Base-by-base conservation (phyloP, 2,329 filamentous ascomycete genomes). In the Hypoxylon sp. region DNA sequence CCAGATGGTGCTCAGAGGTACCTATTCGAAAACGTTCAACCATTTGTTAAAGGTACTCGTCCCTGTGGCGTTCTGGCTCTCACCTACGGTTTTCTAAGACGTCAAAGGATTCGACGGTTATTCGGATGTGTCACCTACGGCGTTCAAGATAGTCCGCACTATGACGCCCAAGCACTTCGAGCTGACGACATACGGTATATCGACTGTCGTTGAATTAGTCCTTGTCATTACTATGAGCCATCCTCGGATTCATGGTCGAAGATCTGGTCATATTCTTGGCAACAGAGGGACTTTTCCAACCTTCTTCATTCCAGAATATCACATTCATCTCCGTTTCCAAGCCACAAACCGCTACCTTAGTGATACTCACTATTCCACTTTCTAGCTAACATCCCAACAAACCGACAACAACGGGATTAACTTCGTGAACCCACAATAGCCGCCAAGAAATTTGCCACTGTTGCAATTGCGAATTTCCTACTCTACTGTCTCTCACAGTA, bases 261-360 rank as follows among this genome's bases (percentile, higher is more conserved):
- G 64, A 59, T 67, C 60, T 48, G 17, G 49, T 21, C 60, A 63
- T 62, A 43, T 28, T 51, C 62, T 68, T 68, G 66, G 62, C 66
- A 50, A 46, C 30, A 53, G 43, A 60, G n/a, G 7, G 25, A 50
- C 32, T 17, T 38, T 45, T 53, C 59, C 60, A 67, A 45, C 51
- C 48, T 51, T 41, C 63, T 63, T 43, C 11, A 19, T 65, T 43
- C 46, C 36, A 53, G 32, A 56, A 64, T 61, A 67, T 52, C 32
- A 28, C 43, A 43, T 43, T 61, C 55, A 63, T 58, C 60, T 57
- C 49, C 49, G 64, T 57, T 25, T 61, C 32, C 38, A 34, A 56
- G 60, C 64, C 43, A 38, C 32, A 46, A 55, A 51, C 30, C 34
- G 41, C 50, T 56, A 52, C 55, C 43, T 38, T 19, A 59, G 50